phyloP scores from a whole-genome alignment of 208 protist genomes.

The Trypanosoma congolense region DNA sequence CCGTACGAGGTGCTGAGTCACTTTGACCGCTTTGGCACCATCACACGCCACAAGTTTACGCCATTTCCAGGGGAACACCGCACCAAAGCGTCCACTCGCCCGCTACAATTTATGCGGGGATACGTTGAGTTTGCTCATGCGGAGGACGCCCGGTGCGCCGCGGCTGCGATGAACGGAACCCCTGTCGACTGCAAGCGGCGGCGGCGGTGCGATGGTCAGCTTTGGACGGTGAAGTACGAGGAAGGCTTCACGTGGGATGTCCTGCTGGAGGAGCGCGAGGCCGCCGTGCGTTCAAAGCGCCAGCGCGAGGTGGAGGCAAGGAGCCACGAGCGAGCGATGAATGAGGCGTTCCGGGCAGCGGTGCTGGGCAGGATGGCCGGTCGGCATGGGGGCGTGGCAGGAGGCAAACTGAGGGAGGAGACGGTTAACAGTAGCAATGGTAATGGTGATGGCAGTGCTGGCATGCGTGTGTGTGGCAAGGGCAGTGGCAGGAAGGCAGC shows the following conservation, averaged over 20 bases:
- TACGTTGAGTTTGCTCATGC: constrained; percentile 68
- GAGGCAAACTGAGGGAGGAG: too few relatives aligned
- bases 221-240: constrained; percentile 76
- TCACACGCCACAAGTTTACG: constrained; percentile 69
- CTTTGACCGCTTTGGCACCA: constrained; percentile 57
- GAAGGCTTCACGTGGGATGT: constrained; percentile 55
- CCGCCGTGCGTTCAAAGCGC: constrained; percentile 32
- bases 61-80: constrained; percentile 70
- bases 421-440: too few relatives aligned
- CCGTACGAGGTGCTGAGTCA: constrained; percentile 67
- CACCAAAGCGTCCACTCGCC: constrained; percentile 54
- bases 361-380: constrained; percentile 25
- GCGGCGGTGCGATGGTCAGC: constrained; percentile 63
- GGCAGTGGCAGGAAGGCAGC: too few relatives aligned
- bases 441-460: too few relatives aligned
- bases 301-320: constrained; percentile 43
- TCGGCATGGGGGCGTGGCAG: too few relatives aligned
- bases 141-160: constrained; percentile 40
- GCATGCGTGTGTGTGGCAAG: too few relatives aligned
- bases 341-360: constrained; percentile 71
- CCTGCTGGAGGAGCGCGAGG: constrained; percentile 61
- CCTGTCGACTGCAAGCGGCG: constrained; percentile 57
- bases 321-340: constrained; percentile 47
- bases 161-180: constrained; percentile 49
- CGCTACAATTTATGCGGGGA: constrained; percentile 70